Percentiles rank a stretch among this genome's conserved stretches.
phyloP scores from a whole-genome alignment of 306 rosid genomes.

The Glycine tomentella region DNA sequence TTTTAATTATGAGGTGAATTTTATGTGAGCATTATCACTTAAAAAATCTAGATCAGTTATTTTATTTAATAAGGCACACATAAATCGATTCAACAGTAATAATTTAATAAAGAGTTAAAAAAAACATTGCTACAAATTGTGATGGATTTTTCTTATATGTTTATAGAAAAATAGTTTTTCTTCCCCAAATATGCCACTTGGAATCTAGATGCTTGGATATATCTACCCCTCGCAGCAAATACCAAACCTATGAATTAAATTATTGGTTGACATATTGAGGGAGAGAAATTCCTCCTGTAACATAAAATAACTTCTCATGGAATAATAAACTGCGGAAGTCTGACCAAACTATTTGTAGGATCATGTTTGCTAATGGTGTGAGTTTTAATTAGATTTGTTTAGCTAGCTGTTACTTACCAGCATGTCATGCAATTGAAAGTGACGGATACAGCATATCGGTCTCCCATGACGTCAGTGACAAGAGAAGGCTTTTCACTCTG shows the following conservation, averaged over 20 bases:
- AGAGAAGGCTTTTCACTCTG: constrained; percentile 76
- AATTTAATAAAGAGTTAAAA: too few relatives aligned
- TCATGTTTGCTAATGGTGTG: too few relatives aligned
- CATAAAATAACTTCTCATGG: not conserved
- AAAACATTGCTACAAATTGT: too few relatives aligned
- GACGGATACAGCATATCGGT: constrained; percentile 88
- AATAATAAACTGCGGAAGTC: not conserved
- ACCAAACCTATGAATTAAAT: not conserved
- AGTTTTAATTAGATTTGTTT: constrained; percentile 9
- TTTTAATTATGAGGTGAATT: too few relatives aligned
- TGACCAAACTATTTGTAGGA: too few relatives aligned
- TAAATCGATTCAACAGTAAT: too few relatives aligned
- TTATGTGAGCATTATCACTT: too few relatives aligned
- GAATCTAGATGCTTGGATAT: not conserved
- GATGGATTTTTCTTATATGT: too few relatives aligned
- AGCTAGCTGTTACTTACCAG: constrained; percentile 71
- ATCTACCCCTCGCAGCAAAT: not conserved
- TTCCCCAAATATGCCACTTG: too few relatives aligned
- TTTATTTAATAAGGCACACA: too few relatives aligned
- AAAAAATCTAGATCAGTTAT: too few relatives aligned
- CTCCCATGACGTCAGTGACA: constrained; percentile 88
- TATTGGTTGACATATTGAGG: not conserved
- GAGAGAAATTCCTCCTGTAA: not conserved
- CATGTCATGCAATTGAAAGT: constrained; percentile 78
- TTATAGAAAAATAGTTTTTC: too few relatives aligned